Conservation (phyloP, 2,329 filamentous ascomycete species). For the Cladosporium sp. region DNA sequence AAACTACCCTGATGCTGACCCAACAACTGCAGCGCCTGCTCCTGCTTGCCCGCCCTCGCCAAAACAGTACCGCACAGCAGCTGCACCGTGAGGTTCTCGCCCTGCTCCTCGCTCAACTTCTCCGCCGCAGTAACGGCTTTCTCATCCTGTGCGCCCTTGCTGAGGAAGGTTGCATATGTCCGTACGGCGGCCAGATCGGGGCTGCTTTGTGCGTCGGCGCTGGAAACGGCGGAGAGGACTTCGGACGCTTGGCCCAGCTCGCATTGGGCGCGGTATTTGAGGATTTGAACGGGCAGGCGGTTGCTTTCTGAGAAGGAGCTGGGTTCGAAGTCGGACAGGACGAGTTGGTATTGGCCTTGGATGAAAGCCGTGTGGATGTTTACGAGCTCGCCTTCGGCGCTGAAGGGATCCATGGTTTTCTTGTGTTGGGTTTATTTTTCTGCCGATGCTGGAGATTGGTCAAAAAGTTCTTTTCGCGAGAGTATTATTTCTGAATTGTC, state of each 20-base stretch:
- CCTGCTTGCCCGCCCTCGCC: conserved; percentile 72
- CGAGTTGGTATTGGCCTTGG: conserved; percentile 78
- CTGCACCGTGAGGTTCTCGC: conserved; percentile 76
- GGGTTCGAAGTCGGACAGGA: conserved; percentile 73
- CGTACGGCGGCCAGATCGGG: conserved; percentile 73
- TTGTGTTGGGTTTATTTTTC: background rate
- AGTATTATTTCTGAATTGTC: too few species aligned
- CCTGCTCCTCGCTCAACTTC: conserved; percentile 60
- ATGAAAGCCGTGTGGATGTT: conserved; percentile 64
- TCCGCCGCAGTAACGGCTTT: conserved; percentile 55
- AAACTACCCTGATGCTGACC: conserved; percentile 77
- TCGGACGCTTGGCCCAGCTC: conserved; percentile 73
- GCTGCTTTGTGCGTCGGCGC: conserved; percentile 51
- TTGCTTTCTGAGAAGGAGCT: conserved; percentile 75
- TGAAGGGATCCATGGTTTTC: conserved; percentile 58
- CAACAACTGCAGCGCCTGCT: conserved; percentile 76
- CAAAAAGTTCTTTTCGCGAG: too few species aligned
- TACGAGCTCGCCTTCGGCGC: conserved; percentile 61
- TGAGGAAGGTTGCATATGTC: conserved; percentile 63
- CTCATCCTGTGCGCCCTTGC: conserved; percentile 27
- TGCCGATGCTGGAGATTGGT: too few species aligned
- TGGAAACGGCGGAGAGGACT: conserved; percentile 63
- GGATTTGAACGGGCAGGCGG: conserved; percentile 66
- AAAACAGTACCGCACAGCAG: conserved; percentile 76
- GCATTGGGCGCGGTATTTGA: conserved; percentile 76